Base-by-base conservation (phyloP, 169 alveolate genomes). In the Cryptosporidium canis region DNA sequence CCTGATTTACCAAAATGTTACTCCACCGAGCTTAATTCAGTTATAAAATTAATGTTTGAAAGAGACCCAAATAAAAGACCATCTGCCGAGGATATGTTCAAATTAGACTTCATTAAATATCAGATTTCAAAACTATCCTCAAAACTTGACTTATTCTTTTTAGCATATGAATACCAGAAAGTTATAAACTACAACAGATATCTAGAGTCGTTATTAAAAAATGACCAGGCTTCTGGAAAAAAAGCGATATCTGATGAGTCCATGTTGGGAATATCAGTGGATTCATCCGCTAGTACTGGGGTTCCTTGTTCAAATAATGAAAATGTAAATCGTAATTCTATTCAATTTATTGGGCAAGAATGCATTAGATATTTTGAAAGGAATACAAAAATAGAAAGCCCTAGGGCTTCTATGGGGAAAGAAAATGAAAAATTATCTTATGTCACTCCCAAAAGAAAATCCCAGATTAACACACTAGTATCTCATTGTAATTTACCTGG, bases 51-150 rank as follows among this genome's bases (percentile, higher is more conserved):
- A 48, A 94, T 93, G 96, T 39, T 94, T 37, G 61, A 63, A 45
- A 68, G 90, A 24, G 95, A 94, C 64, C 94, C 93, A 3, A 68
- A 83, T 6, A 83, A 90, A 45, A 90, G 97, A 66, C 97, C 97
- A n/a, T 90, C 94, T 3, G 94, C 93, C 6, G 90, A 85, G 55
- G 92, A 94, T 5, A 41, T 77, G 27, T 41, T 77, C 16, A 77
- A 61, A 11, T 11, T 58, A 27, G 65, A 55, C 21, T 77, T 58
- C 39, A 63, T 77, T 8, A 55, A 33, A 37, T 39, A 77, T 3
- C 55, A 77, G 45, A 39, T 39, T 27, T 6, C 24, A 53, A 29
- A 16, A 12, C 64, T 77, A n/a, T 77, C 70, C 0, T 21, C 18
- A n/a, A 55, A 41, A 48, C 29, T 55, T 31, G 87, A 77, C 11